Evolutionary conservation across 768 basidiomycete species (phyloP).

Genomic region (Dentipellis sp.): DNA sequence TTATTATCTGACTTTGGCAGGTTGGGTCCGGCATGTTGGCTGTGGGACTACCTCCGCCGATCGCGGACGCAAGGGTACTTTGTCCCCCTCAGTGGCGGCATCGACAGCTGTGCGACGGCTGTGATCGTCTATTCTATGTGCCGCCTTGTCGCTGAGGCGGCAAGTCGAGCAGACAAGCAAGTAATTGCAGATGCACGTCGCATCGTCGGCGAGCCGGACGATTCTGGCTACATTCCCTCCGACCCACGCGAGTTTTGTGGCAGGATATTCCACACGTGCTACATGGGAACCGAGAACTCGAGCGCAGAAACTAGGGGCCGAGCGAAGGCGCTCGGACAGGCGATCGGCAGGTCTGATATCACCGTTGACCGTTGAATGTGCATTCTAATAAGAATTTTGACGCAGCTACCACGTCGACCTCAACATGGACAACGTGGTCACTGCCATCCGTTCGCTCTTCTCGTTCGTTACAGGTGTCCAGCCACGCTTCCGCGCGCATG

Average conservation of each 20-base stretch:
- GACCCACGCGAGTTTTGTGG: constrained; percentile 83
- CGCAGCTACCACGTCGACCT: constrained; percentile 85
- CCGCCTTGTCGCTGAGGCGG: constrained; percentile 76
- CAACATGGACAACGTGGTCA: constrained; percentile 92
- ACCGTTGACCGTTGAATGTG: background rate
- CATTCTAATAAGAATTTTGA: background rate
- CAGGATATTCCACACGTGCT: constrained; percentile 94
- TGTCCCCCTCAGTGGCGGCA: constrained; percentile 89
- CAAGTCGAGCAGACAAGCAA: constrained; percentile 62
- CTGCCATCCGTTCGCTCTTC: constrained; percentile 78
- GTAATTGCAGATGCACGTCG: constrained; percentile 88
- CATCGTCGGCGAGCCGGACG: constrained; percentile 76
- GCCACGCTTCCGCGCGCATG: constrained; percentile 77
- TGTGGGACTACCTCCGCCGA: constrained; percentile 98
- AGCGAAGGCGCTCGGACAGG: constrained; percentile 78
- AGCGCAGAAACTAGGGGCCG: constrained; percentile 75
- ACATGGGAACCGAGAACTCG: constrained; percentile 98
- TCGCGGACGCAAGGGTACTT: constrained; percentile 95
- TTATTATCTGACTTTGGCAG: constrained; percentile 28
- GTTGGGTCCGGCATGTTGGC: constrained; percentile 95
- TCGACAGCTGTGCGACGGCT: constrained; percentile 96
- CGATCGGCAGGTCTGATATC: constrained; percentile 73
- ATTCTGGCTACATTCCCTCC: constrained; percentile 73
- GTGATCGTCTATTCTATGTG: constrained; percentile 98
- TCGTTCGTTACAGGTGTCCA: constrained; percentile 65